phyloP scores from a whole-genome alignment of 2,329 filamentous ascomycete species.

The Aspergillus candidus region DNA sequence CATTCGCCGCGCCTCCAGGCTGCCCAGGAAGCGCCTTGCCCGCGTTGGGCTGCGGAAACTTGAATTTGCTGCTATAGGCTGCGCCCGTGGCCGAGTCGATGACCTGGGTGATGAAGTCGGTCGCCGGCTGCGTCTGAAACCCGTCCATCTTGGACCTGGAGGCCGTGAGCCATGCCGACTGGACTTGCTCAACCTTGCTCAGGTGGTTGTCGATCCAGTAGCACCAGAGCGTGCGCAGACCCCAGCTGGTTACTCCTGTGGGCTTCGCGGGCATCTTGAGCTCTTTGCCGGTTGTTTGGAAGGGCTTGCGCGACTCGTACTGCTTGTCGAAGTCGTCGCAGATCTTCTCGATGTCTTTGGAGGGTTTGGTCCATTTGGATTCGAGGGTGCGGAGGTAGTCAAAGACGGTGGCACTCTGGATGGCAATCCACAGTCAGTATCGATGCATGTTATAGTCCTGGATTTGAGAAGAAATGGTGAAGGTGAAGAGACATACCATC shows the following conservation, averaged over 20 bases:
- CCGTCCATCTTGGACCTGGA: not conserved
- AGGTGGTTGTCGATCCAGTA: slow-evolving; percentile 8
- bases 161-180: not conserved
- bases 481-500: slow-evolving; percentile 1
- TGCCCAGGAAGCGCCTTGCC: slow-evolving; percentile 6
- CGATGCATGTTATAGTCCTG: too few relatives aligned
- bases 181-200: not conserved
- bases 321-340: slow-evolving; percentile 7
- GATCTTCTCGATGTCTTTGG: slow-evolving; percentile 7
- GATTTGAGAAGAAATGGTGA: too few relatives aligned
- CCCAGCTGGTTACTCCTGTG: slow-evolving; percentile 1
- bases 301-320: slow-evolving; percentile 2
- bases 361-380: slow-evolving; percentile 7
- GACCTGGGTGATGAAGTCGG: slow-evolving; percentile 3
- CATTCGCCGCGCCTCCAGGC: slow-evolving; percentile 4
- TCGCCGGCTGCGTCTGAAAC: not conserved
- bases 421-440: too few relatives aligned
- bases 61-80: slow-evolving; percentile 6
- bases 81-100: slow-evolving; percentile 4
- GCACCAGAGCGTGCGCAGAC: slow-evolving; percentile 8
- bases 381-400: slow-evolving; percentile 5
- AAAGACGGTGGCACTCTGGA: slow-evolving; percentile 4
- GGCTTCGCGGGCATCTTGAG: slow-evolving; percentile 1
- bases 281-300: slow-evolving; percentile 3
- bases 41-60: slow-evolving; percentile 6